Evolutionary conservation across 768 basidiomycete species (phyloP), one percentile per base, ranked within the genome.

Genomic region (Cystofilobasidium macerans): DNA sequence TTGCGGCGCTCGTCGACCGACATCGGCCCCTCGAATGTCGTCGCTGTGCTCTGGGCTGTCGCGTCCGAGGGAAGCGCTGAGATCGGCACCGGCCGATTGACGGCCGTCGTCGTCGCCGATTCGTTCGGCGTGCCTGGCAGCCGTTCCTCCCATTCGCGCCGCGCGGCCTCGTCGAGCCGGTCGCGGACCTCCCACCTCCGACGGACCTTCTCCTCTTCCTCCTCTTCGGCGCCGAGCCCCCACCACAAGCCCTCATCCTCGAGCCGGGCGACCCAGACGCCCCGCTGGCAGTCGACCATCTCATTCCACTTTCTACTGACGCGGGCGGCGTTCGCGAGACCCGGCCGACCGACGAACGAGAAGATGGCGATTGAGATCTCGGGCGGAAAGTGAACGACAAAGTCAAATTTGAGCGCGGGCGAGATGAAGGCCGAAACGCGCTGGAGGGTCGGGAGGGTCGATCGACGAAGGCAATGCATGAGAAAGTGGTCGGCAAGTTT

Each of bases 361-460:
- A 98, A 82, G 69, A 97, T 82, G 69, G 88, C 86, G 0, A 92
- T 88, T 59, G 89, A 86, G 42, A 99, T 84, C 72, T 99, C 94
- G 38, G 88, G 85, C 6, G 95, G 95, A 13, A 97, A 83, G 43
- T 89, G 82, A 2, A 87, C 86, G 70, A 98, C 82, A 75, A 97
- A 99, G 77, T 99, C 95, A 71, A 93, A 87, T 26, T 91, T 89
- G 33, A 98, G 80, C 2, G 90, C 91, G 30, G 88, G 89, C 0
- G 87, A 86, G 71, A 97, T 80, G 71, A 98, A 87, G 40, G 86
- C 85, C 72, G 93, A 86, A 20, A 98, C 77, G 0, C 87, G 88
- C 60, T 94, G 87, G 32, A 99, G 81, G 42, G 97, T 94, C 5
- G 90, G 86, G 24, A 94, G 82, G 3, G 92, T 86, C 6, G 92